A percentile compares a stretch with the other conserved stretches of the same genome.
Conservation (phyloP, 148 eudicot species). For the Silene latifolia region DNA sequence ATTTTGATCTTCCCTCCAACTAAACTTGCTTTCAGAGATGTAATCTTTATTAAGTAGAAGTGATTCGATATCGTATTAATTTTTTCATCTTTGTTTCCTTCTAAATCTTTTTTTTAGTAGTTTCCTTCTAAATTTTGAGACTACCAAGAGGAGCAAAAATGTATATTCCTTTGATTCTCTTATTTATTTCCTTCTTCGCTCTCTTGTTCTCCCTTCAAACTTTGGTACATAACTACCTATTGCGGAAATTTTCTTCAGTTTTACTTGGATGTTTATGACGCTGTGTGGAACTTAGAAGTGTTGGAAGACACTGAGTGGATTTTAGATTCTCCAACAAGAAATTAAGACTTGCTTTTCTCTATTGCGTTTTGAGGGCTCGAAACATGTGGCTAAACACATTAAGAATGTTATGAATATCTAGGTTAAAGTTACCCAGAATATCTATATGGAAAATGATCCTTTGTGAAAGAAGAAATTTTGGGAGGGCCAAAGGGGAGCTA, state of each 20-base stretch:
- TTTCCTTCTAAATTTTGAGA: not conserved
- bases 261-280: not conserved
- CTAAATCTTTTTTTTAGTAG: too few species aligned
- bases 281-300: not conserved
- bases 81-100: not conserved
- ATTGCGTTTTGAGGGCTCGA: too few species aligned
- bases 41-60: not conserved
- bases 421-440: not conserved
- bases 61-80: not conserved
- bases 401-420: not conserved
- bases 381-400: not conserved
- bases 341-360: not conserved
- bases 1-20: not conserved
- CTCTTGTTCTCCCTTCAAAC: not conserved
- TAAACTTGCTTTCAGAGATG: not conserved
- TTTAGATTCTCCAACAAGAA: not conserved
- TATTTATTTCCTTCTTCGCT: not conserved
- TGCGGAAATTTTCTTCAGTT: not conserved
- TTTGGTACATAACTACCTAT: not conserved
- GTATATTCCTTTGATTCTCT: not conserved
- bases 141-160: slow-evolving; percentile 1
- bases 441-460: not conserved
- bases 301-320: not conserved
- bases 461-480: not conserved
- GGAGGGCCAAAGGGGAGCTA: not conserved